These are phyloP conservation scores for Micractinium conductrix DNA, from an alignment of 139 green algal species.

Conservation along the genomic window DNA sequence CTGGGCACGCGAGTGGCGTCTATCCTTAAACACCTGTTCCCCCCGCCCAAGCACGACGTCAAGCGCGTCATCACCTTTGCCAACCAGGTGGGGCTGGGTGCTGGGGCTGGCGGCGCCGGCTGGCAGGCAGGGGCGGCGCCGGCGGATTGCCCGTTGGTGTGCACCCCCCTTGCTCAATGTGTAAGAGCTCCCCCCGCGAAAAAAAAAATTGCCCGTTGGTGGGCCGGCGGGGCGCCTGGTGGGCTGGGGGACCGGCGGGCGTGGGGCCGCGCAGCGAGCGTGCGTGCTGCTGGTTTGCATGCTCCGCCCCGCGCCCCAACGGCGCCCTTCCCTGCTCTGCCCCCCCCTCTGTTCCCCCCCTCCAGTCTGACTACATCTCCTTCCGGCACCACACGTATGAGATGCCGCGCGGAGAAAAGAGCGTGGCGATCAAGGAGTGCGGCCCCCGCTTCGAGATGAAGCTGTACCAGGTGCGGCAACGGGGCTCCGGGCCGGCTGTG, in stretches of 20 bases:
- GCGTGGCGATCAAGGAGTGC: constrained; percentile 80
- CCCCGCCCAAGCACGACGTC: constrained; percentile 86
- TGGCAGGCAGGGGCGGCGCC: too few relatives aligned
- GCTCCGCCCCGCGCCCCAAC: too few relatives aligned
- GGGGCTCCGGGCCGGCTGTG: not conserved
- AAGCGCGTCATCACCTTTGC: constrained; percentile 94
- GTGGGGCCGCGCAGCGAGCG: too few relatives aligned
- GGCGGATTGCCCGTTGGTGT: too few relatives aligned
- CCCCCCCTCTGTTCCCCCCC: not conserved
- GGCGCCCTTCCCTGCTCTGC: too few relatives aligned
- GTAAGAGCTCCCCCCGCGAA: too few relatives aligned
- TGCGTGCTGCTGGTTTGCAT: too few relatives aligned
- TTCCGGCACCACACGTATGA: constrained; percentile 93
- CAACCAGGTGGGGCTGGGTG: constrained; percentile 52
- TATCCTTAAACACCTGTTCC: constrained; percentile 98
- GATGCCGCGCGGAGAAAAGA: constrained; percentile 78
- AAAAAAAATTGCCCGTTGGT: too few relatives aligned
- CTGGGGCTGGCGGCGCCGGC: too few relatives aligned
- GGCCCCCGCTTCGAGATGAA: constrained; percentile 89
- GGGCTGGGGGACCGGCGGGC: not conserved
- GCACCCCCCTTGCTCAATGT: too few relatives aligned
- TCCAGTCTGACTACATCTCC: constrained; percentile 88
- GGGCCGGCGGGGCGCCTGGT: too few relatives aligned
- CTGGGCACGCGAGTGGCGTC: constrained; percentile 84
- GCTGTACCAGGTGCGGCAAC: constrained; percentile 77